These are phyloP conservation scores for Hibiscus tridactylites DNA, from an alignment of 345 rosid species.

Conservation along the genomic window DNA sequence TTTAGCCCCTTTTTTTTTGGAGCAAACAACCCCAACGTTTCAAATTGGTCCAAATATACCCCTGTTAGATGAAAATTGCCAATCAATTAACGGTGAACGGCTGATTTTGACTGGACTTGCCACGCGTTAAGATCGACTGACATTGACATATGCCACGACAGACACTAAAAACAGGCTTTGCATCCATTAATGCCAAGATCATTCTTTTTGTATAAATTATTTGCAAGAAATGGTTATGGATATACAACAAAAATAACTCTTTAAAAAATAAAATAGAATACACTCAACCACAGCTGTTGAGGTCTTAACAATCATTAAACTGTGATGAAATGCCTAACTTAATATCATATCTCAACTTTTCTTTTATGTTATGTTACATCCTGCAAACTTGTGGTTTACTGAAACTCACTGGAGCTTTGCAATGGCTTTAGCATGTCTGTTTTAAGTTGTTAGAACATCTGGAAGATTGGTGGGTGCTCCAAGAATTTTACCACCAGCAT, in stretches of 20 bases:
- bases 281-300: neutral
- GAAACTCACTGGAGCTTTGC: neutral
- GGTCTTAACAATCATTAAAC: neutral
- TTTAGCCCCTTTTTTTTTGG: too few species aligned
- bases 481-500: conserved; percentile 61
- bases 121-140: too few species aligned
- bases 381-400: neutral
- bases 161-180: too few species aligned
- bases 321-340: neutral
- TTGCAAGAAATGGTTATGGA: neutral
- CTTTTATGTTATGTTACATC: neutral
- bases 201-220: neutral
- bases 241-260: neutral
- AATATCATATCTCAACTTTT: neutral
- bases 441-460: conserved; percentile 48
- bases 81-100: too few species aligned
- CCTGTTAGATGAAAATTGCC: too few species aligned
- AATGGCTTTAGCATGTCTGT: neutral
- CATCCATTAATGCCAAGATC: too few species aligned
- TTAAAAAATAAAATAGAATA: neutral
- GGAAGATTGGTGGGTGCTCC: conserved; percentile 57
- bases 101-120: too few species aligned
- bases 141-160: too few species aligned
- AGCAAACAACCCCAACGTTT: too few species aligned
- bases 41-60: too few species aligned